These are phyloP conservation scores for Raphanus sativus DNA, from an alignment of 345 rosid species.

Conservation along the genomic window DNA sequence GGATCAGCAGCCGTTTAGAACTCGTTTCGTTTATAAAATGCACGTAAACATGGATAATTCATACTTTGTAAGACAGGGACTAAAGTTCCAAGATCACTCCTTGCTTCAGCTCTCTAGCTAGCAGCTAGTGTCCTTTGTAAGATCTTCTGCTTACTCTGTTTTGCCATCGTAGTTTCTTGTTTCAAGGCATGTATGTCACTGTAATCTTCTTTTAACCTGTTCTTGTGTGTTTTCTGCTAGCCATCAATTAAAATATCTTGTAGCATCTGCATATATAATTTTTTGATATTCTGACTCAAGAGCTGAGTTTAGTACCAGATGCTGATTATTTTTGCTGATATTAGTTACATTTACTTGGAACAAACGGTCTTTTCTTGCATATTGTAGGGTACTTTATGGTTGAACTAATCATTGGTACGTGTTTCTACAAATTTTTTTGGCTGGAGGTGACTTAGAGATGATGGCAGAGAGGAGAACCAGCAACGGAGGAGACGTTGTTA, in stretches of 20 bases:
- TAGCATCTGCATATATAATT: not conserved
- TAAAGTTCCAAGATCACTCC: constrained; percentile 19
- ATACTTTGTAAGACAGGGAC: not conserved
- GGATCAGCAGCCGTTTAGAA: not conserved
- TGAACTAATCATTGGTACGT: constrained; percentile 2
- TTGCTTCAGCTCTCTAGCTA: not conserved
- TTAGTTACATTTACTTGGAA: not conserved
- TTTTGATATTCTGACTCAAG: not conserved
- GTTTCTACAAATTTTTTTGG: not conserved
- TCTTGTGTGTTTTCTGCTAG: not conserved
- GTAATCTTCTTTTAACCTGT: not conserved
- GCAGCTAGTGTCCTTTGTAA: constrained; percentile 1
- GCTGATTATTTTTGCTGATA: not conserved
- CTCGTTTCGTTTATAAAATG: not conserved
- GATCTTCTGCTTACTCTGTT: not conserved
- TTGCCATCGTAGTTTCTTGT: not conserved
- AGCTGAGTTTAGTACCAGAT: not conserved
- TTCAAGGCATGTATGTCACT: not conserved
- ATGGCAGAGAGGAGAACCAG: constrained; percentile 32
- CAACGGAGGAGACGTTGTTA: constrained; percentile 29
- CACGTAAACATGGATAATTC: constrained; percentile 1
- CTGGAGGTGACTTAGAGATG: constrained; percentile 16
- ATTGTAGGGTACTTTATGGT: not conserved
- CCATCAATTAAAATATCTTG: not conserved
- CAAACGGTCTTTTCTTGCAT: not conserved